phyloP scores from a whole-genome alignment of 1,139 yeast species.

The Zygoascus meyerae region DNA sequence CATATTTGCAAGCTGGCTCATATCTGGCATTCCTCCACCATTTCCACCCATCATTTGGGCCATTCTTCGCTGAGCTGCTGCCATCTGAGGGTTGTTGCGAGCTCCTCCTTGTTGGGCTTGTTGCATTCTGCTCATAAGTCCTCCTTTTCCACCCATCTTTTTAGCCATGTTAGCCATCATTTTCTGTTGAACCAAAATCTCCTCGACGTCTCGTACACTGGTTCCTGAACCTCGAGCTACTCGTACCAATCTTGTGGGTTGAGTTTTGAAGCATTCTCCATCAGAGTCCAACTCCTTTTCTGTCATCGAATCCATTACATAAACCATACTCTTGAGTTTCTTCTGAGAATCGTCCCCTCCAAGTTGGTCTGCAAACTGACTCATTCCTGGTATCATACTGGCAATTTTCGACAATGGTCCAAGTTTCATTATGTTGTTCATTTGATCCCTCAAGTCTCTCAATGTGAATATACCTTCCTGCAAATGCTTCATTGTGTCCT shows the following conservation, averaged over 20 bases:
- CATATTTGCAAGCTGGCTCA: constrained; percentile 29
- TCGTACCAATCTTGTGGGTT: constrained; percentile 81
- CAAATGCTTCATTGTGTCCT: constrained; percentile 86
- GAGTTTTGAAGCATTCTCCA: constrained; percentile 70
- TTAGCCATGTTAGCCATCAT: constrained; percentile 95
- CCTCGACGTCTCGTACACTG: constrained; percentile 86
- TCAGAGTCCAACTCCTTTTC: constrained; percentile 86
- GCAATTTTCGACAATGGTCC: constrained; percentile 94
- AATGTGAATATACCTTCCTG: constrained; percentile 94
- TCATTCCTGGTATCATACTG: constrained; percentile 87
- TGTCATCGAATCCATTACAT: constrained; percentile 95
- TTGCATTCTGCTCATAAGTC: constrained; percentile 38
- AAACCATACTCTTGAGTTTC: constrained; percentile 82
- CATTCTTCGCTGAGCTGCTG: constrained; percentile 35
- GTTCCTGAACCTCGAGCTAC: constrained; percentile 98
- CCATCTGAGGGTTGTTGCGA: constrained; percentile 33
- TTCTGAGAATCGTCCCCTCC: constrained; percentile 80
- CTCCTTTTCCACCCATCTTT: constrained; percentile 52
- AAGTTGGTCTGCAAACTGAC: constrained; percentile 75
- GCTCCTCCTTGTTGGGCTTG: constrained; percentile 25
- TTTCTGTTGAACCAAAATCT: constrained; percentile 84
- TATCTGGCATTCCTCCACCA: constrained; percentile 36
- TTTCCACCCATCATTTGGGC: constrained; percentile 30
- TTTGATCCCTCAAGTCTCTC: constrained; percentile 87
- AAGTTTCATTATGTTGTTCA: constrained; percentile 93